Evolutionary conservation across 2,329 filamentous ascomycete genomes (phyloP).

Genomic region (Curvularia lunata): DNA sequence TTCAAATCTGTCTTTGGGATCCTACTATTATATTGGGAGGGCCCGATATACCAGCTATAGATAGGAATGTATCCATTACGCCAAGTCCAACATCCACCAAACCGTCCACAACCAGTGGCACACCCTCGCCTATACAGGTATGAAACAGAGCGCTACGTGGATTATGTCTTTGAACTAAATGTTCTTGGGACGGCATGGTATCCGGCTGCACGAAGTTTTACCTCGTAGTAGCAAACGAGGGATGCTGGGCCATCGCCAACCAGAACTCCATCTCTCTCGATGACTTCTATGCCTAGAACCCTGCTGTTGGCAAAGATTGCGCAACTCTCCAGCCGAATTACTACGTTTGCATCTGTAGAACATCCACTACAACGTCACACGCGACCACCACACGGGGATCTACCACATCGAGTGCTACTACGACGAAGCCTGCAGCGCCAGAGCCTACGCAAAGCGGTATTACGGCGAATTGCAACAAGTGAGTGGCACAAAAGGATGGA

Average conservation of each 20-base stretch:
- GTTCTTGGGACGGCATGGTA: background rate
- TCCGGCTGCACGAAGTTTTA: slow-evolving; percentile 1
- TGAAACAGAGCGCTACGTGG: background rate
- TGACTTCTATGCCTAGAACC: slow-evolving; percentile 5
- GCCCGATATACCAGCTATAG: background rate
- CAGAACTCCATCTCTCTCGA: background rate
- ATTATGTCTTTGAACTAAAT: background rate
- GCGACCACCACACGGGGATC: background rate
- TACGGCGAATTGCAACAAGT: slow-evolving; percentile 3
- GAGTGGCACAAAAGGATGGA: background rate
- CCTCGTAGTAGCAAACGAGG: background rate
- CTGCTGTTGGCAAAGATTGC: background rate
- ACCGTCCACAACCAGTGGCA: background rate
- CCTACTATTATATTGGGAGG: background rate
- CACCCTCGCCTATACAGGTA: background rate
- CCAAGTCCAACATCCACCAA: background rate
- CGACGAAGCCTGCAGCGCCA: slow-evolving; percentile 1
- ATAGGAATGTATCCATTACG: background rate
- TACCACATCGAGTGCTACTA: background rate
- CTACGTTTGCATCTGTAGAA: background rate
- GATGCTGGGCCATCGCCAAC: slow-evolving; percentile 4
- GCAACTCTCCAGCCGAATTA: background rate
- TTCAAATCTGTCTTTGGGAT: background rate
- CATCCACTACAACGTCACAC: background rate
- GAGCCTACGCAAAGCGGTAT: slow-evolving; percentile 3